phyloP scores from a whole-genome alignment of 2,329 filamentous ascomycete species.

The Ceratocystis smalleyi region DNA sequence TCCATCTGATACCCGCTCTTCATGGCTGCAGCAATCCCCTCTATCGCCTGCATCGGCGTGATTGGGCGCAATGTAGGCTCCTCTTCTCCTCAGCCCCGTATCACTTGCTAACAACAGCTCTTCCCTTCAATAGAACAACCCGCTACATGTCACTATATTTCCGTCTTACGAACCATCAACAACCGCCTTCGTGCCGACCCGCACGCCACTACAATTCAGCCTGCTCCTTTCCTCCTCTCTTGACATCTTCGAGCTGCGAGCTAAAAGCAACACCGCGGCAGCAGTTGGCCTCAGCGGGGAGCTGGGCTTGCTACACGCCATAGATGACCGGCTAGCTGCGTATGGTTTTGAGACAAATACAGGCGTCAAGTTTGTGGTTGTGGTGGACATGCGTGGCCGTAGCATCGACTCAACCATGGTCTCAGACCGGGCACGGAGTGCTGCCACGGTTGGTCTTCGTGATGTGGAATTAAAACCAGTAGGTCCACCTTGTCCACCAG shows the following conservation, averaged over 20 bases:
- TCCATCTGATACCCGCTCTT: constrained; percentile 12
- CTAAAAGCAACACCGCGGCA: constrained; percentile 52
- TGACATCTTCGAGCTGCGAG: constrained; percentile 81
- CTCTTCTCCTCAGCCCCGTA: neutral
- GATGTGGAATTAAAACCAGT: constrained; percentile 77
- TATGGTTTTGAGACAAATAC: constrained; percentile 98
- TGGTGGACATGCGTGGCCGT: constrained; percentile 78
- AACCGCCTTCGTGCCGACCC: constrained; percentile 39
- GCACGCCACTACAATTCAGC: constrained; percentile 73
- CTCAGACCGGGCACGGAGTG: constrained; percentile 19
- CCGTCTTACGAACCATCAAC: constrained; percentile 50
- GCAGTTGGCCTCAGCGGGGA: constrained; percentile 53
- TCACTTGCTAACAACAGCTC: constrained; percentile 9
- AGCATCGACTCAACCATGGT: constrained; percentile 26
- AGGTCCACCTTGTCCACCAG: neutral
- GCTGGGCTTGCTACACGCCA: constrained; percentile 76
- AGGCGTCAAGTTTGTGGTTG: constrained; percentile 73
- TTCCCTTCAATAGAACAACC: constrained; percentile 62
- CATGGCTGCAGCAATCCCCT: constrained; percentile 52
- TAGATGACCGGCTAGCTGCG: constrained; percentile 82
- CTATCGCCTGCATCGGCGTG: constrained; percentile 82
- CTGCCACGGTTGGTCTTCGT: constrained; percentile 48
- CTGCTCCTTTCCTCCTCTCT: constrained; percentile 82
- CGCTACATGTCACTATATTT: constrained; percentile 83
- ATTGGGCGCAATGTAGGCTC: constrained; percentile 73